Conservation (phyloP, 768 basidiomycete genomes). For the Scleroderma citrinum region DNA sequence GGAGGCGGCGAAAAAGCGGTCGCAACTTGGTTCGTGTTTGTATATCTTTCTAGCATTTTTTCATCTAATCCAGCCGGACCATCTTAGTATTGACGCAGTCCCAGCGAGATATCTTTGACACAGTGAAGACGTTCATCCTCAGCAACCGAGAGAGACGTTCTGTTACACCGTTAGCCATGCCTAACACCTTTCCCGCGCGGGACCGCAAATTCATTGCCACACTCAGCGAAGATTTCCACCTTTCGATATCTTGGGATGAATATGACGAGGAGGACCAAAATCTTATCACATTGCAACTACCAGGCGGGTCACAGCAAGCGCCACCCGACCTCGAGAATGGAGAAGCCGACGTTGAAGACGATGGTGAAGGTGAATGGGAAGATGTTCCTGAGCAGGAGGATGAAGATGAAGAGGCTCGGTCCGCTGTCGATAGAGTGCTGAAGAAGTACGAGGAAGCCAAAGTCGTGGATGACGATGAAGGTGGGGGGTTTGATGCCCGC, state of each 20-base stretch:
- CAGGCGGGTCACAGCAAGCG: conserved; percentile 36
- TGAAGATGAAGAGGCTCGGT: conserved; percentile 50
- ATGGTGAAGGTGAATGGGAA: conserved; percentile 48
- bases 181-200: conserved; percentile 72
- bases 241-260: conserved; percentile 88
- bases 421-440: conserved; percentile 77
- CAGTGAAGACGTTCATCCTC: conserved; percentile 72
- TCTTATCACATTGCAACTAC: conserved; percentile 63
- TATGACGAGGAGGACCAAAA: conserved; percentile 81
- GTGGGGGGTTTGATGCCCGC: conserved; percentile 71
- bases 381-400: conserved; percentile 53
- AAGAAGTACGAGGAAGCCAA: conserved; percentile 85
- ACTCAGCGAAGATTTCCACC: conserved; percentile 71
- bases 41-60: not conserved
- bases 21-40: conserved; percentile 53
- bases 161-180: conserved; percentile 52
- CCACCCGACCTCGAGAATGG: conserved; percentile 29
- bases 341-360: conserved; percentile 34
- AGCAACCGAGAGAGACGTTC: conserved; percentile 28
- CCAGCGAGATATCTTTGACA: conserved; percentile 74
- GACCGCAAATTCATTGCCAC: conserved; percentile 77
- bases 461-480: conserved; percentile 63
- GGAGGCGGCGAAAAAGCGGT: conserved; percentile 53
- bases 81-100: conserved; percentile 57
- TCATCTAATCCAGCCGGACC: not conserved